Conservation (phyloP, 129 eudicot genomes). For the Scalesia atractyloides region DNA sequence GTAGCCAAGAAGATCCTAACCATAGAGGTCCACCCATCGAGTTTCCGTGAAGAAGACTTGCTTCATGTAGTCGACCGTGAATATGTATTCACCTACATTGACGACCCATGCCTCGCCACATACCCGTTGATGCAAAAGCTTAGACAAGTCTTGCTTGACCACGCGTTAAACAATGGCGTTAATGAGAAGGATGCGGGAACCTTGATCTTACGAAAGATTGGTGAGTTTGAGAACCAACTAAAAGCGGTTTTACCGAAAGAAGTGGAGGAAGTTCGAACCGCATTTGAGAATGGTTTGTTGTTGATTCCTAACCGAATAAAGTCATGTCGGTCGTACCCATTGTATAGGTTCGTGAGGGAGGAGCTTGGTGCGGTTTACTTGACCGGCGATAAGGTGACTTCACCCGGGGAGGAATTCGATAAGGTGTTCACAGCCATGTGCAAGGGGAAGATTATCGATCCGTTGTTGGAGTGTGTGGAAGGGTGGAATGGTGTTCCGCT, state of each 20-base stretch:
- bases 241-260: slow-evolving; percentile 55
- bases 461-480: slow-evolving; percentile 13
- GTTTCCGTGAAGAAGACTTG: background rate
- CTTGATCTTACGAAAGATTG: background rate
- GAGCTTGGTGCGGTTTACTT: slow-evolving; percentile 37
- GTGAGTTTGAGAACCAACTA: slow-evolving; percentile 47
- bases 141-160: slow-evolving; percentile 28
- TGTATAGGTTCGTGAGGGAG: slow-evolving; percentile 59
- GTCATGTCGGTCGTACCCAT: slow-evolving; percentile 56
- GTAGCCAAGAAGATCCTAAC: slow-evolving; percentile 15
- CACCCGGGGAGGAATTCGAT: slow-evolving; percentile 50
- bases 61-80: slow-evolving; percentile 46
- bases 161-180: slow-evolving; percentile 49
- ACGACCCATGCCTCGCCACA: slow-evolving; percentile 54
- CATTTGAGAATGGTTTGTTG: background rate
- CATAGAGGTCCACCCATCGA: slow-evolving; percentile 19
- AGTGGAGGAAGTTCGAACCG: slow-evolving; percentile 44
- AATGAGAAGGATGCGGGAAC: slow-evolving; percentile 33
- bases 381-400: slow-evolving; percentile 55
- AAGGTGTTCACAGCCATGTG: slow-evolving; percentile 37
- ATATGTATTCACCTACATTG: slow-evolving; percentile 49
- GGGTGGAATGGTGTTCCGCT: slow-evolving; percentile 18
- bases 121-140: slow-evolving; percentile 32
- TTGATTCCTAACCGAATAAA: slow-evolving; percentile 20
- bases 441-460: slow-evolving; percentile 42